Conservation (phyloP, 257 asterid species). For the Solanum rostratum region DNA sequence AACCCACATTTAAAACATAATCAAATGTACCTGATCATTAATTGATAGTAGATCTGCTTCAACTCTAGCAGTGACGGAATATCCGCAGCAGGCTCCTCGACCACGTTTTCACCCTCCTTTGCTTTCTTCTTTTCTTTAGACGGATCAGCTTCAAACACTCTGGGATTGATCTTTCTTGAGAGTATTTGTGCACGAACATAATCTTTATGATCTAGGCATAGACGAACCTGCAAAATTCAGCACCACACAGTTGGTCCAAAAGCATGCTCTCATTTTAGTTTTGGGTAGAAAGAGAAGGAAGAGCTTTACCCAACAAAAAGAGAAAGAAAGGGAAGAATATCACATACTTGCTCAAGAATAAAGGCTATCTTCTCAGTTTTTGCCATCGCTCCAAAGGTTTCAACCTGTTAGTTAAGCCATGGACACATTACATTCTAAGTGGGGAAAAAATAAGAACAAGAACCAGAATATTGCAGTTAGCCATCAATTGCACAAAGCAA, state of each 20-base stretch:
- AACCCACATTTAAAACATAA: not conserved
- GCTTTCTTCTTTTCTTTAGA: conserved; percentile 82
- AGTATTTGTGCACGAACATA: conserved; percentile 96
- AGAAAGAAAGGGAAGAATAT: not conserved
- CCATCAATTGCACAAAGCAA: not conserved
- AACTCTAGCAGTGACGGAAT: conserved; percentile 79
- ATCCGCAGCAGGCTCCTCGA: conserved; percentile 92
- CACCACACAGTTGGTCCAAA: not conserved
- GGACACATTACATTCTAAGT: not conserved
- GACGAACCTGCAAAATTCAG: conserved; percentile 57
- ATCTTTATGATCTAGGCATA: conserved; percentile 89
- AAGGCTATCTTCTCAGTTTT: conserved; percentile 96
- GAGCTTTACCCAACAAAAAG: not conserved
- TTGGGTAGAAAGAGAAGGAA: conserved; percentile 1
- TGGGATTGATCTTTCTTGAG: conserved; percentile 87
- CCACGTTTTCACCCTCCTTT: conserved; percentile 76
- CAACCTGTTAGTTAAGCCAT: conserved; percentile 42
- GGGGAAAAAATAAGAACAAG: not conserved
- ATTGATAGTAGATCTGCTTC: conserved; percentile 84
- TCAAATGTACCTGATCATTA: conserved; percentile 70
- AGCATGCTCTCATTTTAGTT: not conserved
- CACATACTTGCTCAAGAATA: conserved; percentile 86
- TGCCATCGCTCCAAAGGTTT: conserved; percentile 98
- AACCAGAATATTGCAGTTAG: not conserved
- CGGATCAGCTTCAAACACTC: conserved; percentile 86